Percentiles rank a stretch among this genome's conserved stretches.
phyloP scores from a whole-genome alignment of 106 monocot genomes.

The Platanthera guangdongensis region DNA sequence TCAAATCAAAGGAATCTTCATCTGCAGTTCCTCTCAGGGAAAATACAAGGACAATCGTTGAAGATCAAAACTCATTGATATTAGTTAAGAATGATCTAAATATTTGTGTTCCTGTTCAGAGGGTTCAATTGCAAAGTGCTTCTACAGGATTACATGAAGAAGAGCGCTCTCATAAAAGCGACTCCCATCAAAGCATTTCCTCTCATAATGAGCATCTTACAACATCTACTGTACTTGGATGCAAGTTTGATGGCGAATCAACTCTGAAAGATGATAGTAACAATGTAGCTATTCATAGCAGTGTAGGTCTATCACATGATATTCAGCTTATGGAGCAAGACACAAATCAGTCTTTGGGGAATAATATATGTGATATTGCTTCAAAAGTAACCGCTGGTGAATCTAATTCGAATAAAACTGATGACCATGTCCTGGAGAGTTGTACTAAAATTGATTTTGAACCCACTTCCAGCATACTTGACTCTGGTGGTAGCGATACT shows the following conservation, averaged over 20 bases:
- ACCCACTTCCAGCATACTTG: not conserved
- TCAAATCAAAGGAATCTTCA: slow-evolving; percentile 15
- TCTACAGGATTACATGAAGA: not conserved
- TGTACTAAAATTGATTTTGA: slow-evolving; percentile 6
- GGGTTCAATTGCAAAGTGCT: not conserved
- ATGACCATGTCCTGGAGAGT: slow-evolving; percentile 5
- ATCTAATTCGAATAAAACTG: slow-evolving; percentile 3
- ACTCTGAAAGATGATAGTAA: slow-evolving; percentile 5
- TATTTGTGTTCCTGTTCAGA: not conserved
- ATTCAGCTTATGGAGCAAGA: not conserved
- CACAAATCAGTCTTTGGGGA: not conserved
- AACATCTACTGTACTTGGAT: not conserved
- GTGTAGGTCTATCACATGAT: slow-evolving; percentile 6
- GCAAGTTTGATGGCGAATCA: slow-evolving; percentile 13
- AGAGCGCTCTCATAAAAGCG: not conserved
- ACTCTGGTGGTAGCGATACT: slow-evolving; percentile 9
- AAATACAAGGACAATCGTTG: slow-evolving; percentile 2
- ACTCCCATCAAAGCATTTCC: slow-evolving; percentile 5
- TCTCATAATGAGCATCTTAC: slow-evolving; percentile 10
- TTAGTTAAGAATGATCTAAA: not conserved
- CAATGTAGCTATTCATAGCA: slow-evolving; percentile 4
- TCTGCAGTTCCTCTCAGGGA: slow-evolving; percentile 7
- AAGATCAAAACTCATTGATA: not conserved
- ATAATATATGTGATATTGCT: slow-evolving; percentile 10
- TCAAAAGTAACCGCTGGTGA: slow-evolving; percentile 8